Percentiles rank a stretch among this genome's conserved stretches.
These are phyloP conservation scores for Wallacemonas rigidus DNA, from an alignment of 208 protist genomes.

Conservation along the genomic window DNA sequence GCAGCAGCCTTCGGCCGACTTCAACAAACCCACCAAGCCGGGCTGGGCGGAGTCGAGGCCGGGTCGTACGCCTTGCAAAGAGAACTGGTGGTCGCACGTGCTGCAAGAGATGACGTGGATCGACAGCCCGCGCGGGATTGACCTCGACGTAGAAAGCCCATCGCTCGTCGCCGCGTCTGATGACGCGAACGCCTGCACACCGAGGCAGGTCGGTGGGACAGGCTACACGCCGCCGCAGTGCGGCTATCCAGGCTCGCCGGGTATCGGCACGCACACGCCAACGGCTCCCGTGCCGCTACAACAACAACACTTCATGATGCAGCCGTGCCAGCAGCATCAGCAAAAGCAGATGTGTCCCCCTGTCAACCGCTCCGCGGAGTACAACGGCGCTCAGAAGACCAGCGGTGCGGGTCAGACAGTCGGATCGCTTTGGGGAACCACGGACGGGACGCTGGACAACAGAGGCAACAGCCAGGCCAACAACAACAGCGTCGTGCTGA, in stretches of 20 bases:
- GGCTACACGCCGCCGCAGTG: background rate
- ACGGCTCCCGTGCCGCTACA: background rate
- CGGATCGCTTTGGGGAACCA: background rate
- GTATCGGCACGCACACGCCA: background rate
- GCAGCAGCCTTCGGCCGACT: slow-evolving; percentile 12
- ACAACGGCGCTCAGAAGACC: background rate
- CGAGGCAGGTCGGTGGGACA: background rate
- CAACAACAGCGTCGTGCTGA: slow-evolving; percentile 6
- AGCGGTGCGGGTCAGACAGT: background rate
- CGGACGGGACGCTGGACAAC: background rate
- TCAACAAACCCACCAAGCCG: background rate
- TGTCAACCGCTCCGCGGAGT: background rate
- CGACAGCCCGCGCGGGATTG: slow-evolving; percentile 38
- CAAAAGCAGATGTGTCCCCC: background rate
- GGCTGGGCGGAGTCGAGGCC: slow-evolving; percentile 27
- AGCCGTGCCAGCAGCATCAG: slow-evolving; percentile 1
- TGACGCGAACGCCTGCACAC: background rate
- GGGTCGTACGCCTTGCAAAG: slow-evolving; percentile 32
- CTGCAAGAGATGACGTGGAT: slow-evolving; percentile 31
- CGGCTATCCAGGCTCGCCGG: background rate
- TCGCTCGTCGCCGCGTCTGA: background rate
- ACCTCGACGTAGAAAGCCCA: slow-evolving; percentile 34
- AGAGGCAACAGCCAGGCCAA: background rate
- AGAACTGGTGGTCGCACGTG: slow-evolving; percentile 45
- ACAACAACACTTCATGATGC: background rate